Evolutionary conservation across 345 rosid genomes (phyloP).

Genomic region (Heritiera fomes): DNA sequence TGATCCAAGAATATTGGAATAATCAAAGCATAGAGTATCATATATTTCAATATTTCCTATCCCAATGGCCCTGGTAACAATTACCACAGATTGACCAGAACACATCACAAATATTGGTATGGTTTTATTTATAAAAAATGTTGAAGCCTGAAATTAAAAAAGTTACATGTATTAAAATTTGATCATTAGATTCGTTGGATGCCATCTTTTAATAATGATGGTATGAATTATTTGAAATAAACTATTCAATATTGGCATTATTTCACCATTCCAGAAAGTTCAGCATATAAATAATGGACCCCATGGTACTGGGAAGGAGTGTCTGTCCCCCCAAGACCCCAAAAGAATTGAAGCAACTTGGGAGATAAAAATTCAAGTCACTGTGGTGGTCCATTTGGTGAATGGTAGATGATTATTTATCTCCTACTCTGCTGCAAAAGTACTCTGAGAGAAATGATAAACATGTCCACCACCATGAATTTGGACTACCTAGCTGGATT

Average conservation of each 20-base stretch:
- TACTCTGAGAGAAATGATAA: background rate
- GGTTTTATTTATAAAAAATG: too few species aligned
- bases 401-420: constrained; percentile 13
- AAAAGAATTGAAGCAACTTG: background rate
- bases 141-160: too few species aligned
- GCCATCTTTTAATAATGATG: too few species aligned
- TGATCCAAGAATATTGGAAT: background rate
- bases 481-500: background rate
- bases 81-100: too few species aligned
- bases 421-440: background rate
- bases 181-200: too few species aligned
- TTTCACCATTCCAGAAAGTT: constrained; percentile 13
- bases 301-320: background rate
- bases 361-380: background rate
- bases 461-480: background rate
- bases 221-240: too few species aligned
- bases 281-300: constrained; percentile 6
- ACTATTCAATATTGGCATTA: background rate
- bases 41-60: background rate
- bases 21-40: background rate
- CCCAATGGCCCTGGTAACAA: background rate
- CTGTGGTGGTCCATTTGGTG: constrained; percentile 29
- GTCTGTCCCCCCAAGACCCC: background rate
- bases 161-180: too few species aligned
- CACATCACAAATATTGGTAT: too few species aligned